Base-by-base conservation (phyloP, 805 yeast genomes). In the Saturnispora ahearnii region DNA sequence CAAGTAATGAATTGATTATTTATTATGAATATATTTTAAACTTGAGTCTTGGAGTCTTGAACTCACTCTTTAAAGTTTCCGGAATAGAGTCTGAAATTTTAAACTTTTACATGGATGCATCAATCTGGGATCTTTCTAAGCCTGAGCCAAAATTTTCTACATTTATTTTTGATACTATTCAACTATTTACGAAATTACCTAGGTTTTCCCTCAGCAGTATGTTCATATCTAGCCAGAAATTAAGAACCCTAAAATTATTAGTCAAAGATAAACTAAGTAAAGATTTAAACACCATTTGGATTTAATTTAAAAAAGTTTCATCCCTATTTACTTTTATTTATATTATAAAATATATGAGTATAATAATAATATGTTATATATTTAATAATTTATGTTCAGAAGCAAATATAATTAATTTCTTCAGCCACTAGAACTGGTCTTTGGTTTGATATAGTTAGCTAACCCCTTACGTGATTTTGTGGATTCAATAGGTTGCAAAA, bases 31-130 rank as follows among this genome's bases (percentile, higher is more conserved):
- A 70, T 51, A 64, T 75, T 1, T 51, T 76, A 5, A 46, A 51
- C 2, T 34, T 76, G 1, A 52, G 63, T 1, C 43, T 65, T 0
- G 42, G 51, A 0, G 58, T 60, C 1, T 66, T 69, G 37, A 15
- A 52, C 1, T 56, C 57, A 10, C 52, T 73, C 2, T 79, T 76
- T 49, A 55, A 59, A 7, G 48, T 57, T 3, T 68, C 73, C 9
- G 82, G 81, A 1, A 59, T 81, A 1, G 85, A 80, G 36, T 56
- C 73, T 0, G 74, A 71, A 11, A 70, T 75, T 51, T 60, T 80
- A 7, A 66, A 65, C n/a, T 73, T 77, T 51, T 73, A 68, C 49
- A 45, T 79, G 8, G 76, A 73, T 29, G 74, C 83, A 0, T 60
- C 59, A 7, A 43, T 55, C 3, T 34, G 46, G 38, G 54, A 57